Conservation (phyloP, 2,329 filamentous ascomycete species). For the Pseudocercospora cruenta region DNA sequence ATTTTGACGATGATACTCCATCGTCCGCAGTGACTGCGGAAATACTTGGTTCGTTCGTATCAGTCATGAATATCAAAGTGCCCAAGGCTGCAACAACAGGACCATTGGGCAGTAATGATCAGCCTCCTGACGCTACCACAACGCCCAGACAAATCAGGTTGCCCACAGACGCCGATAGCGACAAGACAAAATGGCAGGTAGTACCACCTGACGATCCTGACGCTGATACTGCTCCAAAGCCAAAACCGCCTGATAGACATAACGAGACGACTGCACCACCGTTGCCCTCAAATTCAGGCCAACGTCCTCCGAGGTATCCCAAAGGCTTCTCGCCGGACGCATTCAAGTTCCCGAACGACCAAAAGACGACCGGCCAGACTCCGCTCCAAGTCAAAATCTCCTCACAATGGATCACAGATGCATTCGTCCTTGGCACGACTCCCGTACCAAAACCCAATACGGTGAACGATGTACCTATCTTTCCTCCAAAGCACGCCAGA, state of each 20-base stretch:
- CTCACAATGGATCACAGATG: constrained; percentile 12
- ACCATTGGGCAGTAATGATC: not conserved
- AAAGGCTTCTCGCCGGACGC: not conserved
- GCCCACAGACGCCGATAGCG: not conserved
- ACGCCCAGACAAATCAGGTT: constrained; percentile 9
- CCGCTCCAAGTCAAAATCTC: not conserved
- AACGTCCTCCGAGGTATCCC: not conserved
- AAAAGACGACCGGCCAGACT: not conserved
- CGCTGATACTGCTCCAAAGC: not conserved
- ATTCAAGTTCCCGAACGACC: constrained; percentile 3
- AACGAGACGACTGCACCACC: not conserved
- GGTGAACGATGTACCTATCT: not conserved
- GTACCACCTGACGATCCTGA: not conserved
- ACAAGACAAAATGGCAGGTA: constrained; percentile 1
- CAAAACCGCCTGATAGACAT: not conserved
- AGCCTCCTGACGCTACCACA: constrained; percentile 4
- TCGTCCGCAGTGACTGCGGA: constrained; percentile 13
- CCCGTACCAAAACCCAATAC: not conserved
- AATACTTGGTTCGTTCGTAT: constrained; percentile 10
- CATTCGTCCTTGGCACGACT: constrained; percentile 6
- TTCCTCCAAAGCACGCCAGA: not conserved
- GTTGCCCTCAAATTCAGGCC: not conserved
- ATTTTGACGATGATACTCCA: constrained; percentile 1
- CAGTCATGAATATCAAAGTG: constrained; percentile 14
- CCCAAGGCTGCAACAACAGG: not conserved